Conservation (phyloP, 257 asterid genomes). For the Nicotiana undulata region DNA sequence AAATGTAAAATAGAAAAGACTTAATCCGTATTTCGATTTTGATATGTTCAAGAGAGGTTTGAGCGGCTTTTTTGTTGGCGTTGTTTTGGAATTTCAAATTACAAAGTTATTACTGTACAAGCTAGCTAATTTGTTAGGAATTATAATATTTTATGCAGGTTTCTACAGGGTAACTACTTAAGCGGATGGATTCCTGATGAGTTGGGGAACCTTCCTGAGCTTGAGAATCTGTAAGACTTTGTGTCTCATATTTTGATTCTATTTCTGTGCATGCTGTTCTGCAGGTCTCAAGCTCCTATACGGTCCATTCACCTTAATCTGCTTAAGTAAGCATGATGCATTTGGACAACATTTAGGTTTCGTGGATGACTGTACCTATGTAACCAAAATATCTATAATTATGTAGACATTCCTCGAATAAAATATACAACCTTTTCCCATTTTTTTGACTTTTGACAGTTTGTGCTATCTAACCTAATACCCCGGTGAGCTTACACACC, state of each 20-base stretch:
- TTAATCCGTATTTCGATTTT: not conserved
- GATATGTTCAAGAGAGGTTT: not conserved
- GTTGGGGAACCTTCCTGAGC: conserved; percentile 73
- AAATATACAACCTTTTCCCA: not conserved
- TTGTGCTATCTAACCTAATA: not conserved
- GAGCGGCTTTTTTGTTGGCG: not conserved
- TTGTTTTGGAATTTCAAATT: not conserved
- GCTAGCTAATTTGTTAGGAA: not conserved
- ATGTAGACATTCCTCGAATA: not conserved
- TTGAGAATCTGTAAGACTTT: conserved; percentile 62
- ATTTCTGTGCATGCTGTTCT: conserved; percentile 1
- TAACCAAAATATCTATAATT: not conserved
- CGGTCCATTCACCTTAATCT: not conserved
- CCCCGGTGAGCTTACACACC: not conserved
- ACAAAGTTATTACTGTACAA: not conserved
- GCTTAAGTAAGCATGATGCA: not conserved
- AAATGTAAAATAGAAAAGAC: not conserved
- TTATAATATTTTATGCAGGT: conserved; percentile 40
- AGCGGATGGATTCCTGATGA: conserved; percentile 81
- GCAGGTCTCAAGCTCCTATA: not conserved
- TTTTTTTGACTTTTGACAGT: not conserved
- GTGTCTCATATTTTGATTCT: not conserved
- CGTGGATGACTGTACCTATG: not conserved
- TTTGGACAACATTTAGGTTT: not conserved
- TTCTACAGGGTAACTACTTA: conserved; percentile 89